Base-by-base conservation (phyloP, 768 basidiomycete genomes). In the Nevesoporus exiguus region DNA sequence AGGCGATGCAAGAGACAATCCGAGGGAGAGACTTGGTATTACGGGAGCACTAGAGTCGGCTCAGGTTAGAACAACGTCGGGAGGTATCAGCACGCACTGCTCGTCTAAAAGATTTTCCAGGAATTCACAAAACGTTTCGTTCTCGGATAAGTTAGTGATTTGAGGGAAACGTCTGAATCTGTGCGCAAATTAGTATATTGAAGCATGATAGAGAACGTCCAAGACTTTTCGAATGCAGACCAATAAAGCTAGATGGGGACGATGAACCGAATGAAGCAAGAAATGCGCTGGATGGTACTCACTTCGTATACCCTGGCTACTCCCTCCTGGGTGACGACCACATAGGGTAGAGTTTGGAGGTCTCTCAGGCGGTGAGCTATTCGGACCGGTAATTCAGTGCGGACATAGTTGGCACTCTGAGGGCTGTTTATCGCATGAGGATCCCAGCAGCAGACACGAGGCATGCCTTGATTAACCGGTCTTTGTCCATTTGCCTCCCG, bases 401-500 rank as follows among this genome's bases (percentile, higher is more conserved):
- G 84, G 40, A 96, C 90, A 71, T 93, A 92, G 67, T 93, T 93
- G 49, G 90, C 92, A 58, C 88, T 91, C 91, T 93, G 47, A 19
- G 29, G 31, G 39, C 42, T 8, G 39, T 52, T 41, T 24, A 39
- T 52, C 39, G 48, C 5, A 40, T 7, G 30, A 21, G 24, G 17
- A 49, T 3, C 3, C 4, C 14, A 44, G 33, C 21, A 29, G 27
- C 13, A 39, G 47, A 47, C 21, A 30, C 13, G 30, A 48, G 17
- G 47, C 74, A 34, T 61, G 81, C 90, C 76, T 86, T 90, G 65
- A 93, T 80, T 33, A 93, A 73, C 22, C 90, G 79, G 51, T 90
- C 87, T 57, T 84, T 77, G 60, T 84, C 85, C 81, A 93, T 90
- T 42, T 82, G 81, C 31, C 89, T 83, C n/a, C 91, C 91, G 63